Evolutionary conservation across 768 basidiomycete genomes (phyloP), one percentile per base, ranked within the genome.

Genomic region (Nidularia pulvinata): DNA sequence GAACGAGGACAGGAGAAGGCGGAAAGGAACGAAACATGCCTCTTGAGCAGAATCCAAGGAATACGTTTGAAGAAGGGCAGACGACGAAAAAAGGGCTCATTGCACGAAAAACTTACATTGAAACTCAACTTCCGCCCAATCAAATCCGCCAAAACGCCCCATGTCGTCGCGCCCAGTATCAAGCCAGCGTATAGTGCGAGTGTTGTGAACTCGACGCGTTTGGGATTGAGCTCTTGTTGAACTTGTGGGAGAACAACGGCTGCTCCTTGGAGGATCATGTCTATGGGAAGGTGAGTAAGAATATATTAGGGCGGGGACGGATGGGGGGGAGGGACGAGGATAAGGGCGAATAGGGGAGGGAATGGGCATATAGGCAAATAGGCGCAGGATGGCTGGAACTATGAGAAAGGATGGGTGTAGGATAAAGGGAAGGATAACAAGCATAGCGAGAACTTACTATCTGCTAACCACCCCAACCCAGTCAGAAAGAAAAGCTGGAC

Each of bases 101-200:
- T 46, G 45, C n/a, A n/a, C n/a, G 35, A 56, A 43, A 22, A 7
- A 53, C 59, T 33, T 19, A 65, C 67, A 45, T 80, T 80, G 61
- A 80, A 79, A 22, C 75, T 79, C 33, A 78, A 57, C 48, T 65
- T 70, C 25, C 79, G 66, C 13, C 80, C 81, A 32, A 81, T 73
- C 49, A 80, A 58, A 56, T 82, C 80, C 0, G 79, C 79, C 56
- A 79, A 64, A 16, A 76, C 59, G 16, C 81, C 81, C 81, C 81
- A 82, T 3, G 60, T 63, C 4, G 69, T 72, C 7, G 81, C 79
- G 43, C 80, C 80, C 4, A 77, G 62, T n/a, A 80, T 77, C 33
- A 82, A 62, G 2, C 80, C 80, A 6, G 71, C 74, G 56, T 73
- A 82, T 19, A 80, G 69, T 0, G 78, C 69, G 25, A 81, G 61